Conservation (phyloP, 305 asterid genomes). For the Solanum hybrid region DNA sequence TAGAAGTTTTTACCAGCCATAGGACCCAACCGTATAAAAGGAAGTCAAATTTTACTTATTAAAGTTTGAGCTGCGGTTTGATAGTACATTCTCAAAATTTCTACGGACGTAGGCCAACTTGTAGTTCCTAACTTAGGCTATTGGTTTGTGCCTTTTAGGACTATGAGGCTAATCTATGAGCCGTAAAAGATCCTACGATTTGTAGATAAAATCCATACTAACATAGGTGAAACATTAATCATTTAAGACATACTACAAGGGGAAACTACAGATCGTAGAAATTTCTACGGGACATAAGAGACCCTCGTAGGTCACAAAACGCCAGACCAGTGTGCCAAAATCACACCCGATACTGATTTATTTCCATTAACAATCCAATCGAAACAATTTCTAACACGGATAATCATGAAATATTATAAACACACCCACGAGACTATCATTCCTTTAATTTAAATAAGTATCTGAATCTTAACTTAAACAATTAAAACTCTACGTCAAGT, state of each 20-base stretch:
- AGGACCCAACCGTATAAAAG: background rate
- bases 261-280: background rate
- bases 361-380: background rate
- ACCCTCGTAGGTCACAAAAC: background rate
- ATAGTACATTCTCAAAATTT: background rate
- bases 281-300: background rate
- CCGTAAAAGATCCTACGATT: background rate
- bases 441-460: background rate
- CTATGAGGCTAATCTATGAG: background rate
- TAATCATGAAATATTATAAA: too few species aligned
- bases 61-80: background rate
- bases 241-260: background rate
- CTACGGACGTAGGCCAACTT: background rate
- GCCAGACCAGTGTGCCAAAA: background rate
- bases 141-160: background rate
- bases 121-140: background rate
- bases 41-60: too few species aligned
- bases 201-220: background rate
- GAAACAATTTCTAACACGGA: background rate
- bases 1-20: background rate
- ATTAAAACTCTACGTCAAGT: background rate
- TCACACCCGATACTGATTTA: background rate
- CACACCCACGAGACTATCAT: background rate
- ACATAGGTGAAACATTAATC: background rate
- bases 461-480: background rate